Base-by-base conservation (phyloP, 805 yeast species). In the Tetrapisispora namnaoensis region DNA sequence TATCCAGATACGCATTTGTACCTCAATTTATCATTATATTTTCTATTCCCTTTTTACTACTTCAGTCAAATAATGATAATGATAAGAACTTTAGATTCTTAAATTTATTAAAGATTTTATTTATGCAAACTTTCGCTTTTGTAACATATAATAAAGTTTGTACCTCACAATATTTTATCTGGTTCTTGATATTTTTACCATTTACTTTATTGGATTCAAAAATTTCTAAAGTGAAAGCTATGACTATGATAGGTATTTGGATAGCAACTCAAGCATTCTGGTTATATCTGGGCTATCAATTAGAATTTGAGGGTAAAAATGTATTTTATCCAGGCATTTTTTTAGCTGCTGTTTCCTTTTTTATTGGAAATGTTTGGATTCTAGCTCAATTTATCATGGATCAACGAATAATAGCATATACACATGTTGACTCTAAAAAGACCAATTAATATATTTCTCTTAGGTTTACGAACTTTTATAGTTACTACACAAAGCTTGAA, bases 81-180 rank as follows among this genome's bases (percentile, higher is more conserved):
- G 58, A 74, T 21, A 39, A 30, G 36, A 46, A 48, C 32, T 51
- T 57, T 34, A 53, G 73, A 13, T 68, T 68, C 47, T 60, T 59
- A 13, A 72, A 74, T 44, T 55, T 82, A 6, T 61, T 75, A 20
- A 70, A 75, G 43, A 73, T 83, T 2, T 59, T 84, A 53, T 90
- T 91, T 52, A 69, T 89, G 13, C 93, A 86, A 62, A 85, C 95
- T 0, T 76, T 83, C 57, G 72, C 80, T n/a, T 86, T 85, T 66
- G 89, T 85, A 17, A 71, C 86, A 1, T 84, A 77, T 66, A 85
- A 85, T 68, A 85, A 85, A 66, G 93, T 85, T 21, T 82, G 88
- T 59, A 93, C 99, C 0, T 87, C 96, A 1, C 99, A 93, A 69
- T 93, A 93, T 67, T 93, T 93, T 66, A 79, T 91, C 53, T 93